These are phyloP conservation scores for Penicillium sp. DNA, from an alignment of 2,329 filamentous ascomycete genomes.

Conservation along the genomic window DNA sequence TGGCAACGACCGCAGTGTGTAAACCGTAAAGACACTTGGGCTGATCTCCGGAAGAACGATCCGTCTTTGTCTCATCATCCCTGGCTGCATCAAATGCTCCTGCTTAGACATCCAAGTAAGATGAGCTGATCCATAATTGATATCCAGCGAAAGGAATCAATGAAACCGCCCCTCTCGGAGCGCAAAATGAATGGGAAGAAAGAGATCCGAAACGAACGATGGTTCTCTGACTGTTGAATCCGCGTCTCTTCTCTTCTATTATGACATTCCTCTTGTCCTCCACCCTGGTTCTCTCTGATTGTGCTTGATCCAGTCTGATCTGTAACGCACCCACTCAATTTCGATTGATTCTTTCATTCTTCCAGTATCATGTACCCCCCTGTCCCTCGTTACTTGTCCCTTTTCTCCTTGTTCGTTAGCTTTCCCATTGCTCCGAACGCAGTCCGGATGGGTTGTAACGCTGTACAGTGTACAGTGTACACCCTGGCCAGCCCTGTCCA, in stretches of 20 bases:
- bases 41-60: constrained; percentile 10
- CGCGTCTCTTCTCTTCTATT: background rate
- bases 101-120: background rate
- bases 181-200: background rate
- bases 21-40: background rate
- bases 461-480: constrained; percentile 13
- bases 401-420: background rate
- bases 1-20: background rate
- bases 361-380: background rate
- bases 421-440: constrained; percentile 7
- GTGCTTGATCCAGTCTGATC: background rate
- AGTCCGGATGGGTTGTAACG: constrained; percentile 10
- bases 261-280: background rate
- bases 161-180: background rate
- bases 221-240: background rate
- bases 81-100: background rate
- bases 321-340: background rate
- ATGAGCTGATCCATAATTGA: background rate
- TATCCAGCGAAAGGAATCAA: background rate
- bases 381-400: background rate
- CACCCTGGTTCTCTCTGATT: background rate
- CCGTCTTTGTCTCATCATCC: constrained; percentile 10
- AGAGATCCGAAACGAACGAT: background rate
- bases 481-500: background rate
- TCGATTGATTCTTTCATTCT: background rate